phyloP scores from a whole-genome alignment of 1,139 yeast genomes.

The Debaryomyces sp. region DNA sequence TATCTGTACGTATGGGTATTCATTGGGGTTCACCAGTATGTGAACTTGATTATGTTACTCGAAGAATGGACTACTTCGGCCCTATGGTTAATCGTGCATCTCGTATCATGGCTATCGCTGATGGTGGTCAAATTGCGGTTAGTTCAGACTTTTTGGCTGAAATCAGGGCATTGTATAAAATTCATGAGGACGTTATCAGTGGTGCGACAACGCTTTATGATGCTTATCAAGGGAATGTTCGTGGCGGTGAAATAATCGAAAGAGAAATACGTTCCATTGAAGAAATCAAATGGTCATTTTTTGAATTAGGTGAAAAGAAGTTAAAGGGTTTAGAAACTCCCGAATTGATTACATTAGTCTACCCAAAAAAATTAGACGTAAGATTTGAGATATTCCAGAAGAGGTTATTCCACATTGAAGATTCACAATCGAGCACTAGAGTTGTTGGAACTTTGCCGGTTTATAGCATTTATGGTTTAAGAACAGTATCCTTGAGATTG shows the following conservation, averaged over 20 bases:
- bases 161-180: constrained; percentile 57
- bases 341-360: constrained; percentile 78
- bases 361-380: constrained; percentile 65
- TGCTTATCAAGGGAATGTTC: constrained; percentile 64
- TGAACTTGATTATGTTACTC: constrained; percentile 90
- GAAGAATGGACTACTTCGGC: constrained; percentile 98
- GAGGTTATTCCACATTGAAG: constrained; percentile 23
- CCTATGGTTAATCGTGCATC: constrained; percentile 98
- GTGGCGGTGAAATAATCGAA: constrained; percentile 66
- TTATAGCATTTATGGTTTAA: constrained; percentile 48
- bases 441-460: constrained; percentile 45
- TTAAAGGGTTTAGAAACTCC: constrained; percentile 95
- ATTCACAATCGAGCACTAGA: constrained; percentile 23
- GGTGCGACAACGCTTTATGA: constrained; percentile 46
- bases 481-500: constrained; percentile 51
- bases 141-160: constrained; percentile 82
- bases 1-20: constrained; percentile 95
- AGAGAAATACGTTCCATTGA: constrained; percentile 68
- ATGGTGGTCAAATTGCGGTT: constrained; percentile 95
- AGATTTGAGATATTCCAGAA: constrained; percentile 53
- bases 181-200: constrained; percentile 50
- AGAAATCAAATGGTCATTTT: constrained; percentile 70
- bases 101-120: constrained; percentile 91
- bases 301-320: constrained; percentile 81
- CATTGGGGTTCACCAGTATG: constrained; percentile 99